Evolutionary conservation across 2,329 filamentous ascomycete species (phyloP).

Genomic region (Paracoccidioides lutzii): DNA sequence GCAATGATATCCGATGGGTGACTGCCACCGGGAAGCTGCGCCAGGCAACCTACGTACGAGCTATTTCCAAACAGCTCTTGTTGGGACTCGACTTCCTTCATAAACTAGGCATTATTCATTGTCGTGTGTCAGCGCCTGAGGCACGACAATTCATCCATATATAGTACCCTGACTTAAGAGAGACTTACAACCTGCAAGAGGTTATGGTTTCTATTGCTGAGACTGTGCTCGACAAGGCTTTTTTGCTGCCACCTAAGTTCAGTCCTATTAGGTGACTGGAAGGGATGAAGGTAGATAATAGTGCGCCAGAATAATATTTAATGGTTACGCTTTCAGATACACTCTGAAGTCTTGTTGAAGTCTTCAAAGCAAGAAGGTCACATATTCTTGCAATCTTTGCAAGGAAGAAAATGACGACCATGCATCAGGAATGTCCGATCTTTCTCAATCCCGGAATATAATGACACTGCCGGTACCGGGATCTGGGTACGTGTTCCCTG

Average conservation of each 20-base stretch:
- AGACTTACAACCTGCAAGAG: conserved; percentile 17
- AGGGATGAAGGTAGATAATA: conserved; percentile 10
- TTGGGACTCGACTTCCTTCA: conserved; percentile 14
- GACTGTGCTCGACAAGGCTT: neutral
- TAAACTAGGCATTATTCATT: conserved; percentile 10
- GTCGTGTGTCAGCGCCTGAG: conserved; percentile 7
- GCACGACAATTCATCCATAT: neutral
- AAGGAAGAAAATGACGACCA: too few relatives aligned
- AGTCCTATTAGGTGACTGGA: conserved; percentile 12
- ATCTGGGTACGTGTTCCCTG: neutral
- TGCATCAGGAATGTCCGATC: too few relatives aligned
- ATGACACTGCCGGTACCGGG: neutral
- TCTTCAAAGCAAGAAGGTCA: too few relatives aligned
- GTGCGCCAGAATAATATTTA: conserved; percentile 12
- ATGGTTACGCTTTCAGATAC: conserved; percentile 5
- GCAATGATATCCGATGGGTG: conserved; percentile 17
- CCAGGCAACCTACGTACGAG: conserved; percentile 8
- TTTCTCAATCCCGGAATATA: too few relatives aligned
- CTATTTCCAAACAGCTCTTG: conserved; percentile 12
- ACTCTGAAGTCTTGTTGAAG: too few relatives aligned
- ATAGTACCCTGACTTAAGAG: neutral
- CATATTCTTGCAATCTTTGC: too few relatives aligned
- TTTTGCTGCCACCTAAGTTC: conserved; percentile 10
- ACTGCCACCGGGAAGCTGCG: conserved; percentile 9
- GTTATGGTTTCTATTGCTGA: conserved; percentile 10